Percentiles rank a stretch among this genome's conserved stretches.
Conservation (phyloP, 2,329 filamentous ascomycete genomes). For the Fusarium sp. region DNA sequence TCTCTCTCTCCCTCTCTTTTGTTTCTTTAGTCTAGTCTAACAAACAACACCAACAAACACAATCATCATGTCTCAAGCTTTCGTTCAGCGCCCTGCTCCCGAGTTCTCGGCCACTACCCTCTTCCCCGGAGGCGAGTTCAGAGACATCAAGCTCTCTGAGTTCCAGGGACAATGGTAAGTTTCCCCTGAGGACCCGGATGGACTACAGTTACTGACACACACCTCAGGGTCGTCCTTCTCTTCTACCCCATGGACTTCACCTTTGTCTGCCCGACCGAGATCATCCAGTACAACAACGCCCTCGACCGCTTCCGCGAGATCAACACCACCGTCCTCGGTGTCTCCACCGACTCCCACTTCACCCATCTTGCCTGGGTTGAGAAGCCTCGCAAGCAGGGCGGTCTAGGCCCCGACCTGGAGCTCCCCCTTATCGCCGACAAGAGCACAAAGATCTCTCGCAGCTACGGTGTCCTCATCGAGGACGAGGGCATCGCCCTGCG, state of each 20-base stretch:
- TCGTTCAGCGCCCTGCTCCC: constrained; percentile 64
- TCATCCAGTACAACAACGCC: constrained; percentile 74
- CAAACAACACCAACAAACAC: constrained; percentile 2
- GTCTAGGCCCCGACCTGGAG: constrained; percentile 70
- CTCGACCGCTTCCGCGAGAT: constrained; percentile 70
- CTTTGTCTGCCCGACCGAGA: constrained; percentile 76
- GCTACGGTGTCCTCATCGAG: constrained; percentile 74
- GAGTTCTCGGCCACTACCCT: constrained; percentile 64
- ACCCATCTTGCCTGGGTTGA: constrained; percentile 69
- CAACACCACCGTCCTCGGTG: constrained; percentile 70
- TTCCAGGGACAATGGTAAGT: constrained; percentile 62
- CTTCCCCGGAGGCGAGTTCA: constrained; percentile 63
- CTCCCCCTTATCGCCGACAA: constrained; percentile 73
- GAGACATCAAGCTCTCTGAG: constrained; percentile 60
- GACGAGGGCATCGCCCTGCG: constrained; percentile 73
- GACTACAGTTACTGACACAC: not conserved
- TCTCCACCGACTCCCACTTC: constrained; percentile 73
- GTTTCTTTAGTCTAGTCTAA: not conserved
- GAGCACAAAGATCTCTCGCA: constrained; percentile 70
- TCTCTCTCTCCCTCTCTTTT: not conserved
- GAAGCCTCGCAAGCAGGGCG: constrained; percentile 70
- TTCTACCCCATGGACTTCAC: constrained; percentile 78
- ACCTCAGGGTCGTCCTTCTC: constrained; percentile 70
- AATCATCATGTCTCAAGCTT: constrained; percentile 58
- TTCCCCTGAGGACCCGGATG: not conserved